Percentiles rank a stretch among this genome's conserved stretches.
These are phyloP conservation scores for Cutaneotrichosporon sp. DNA, from an alignment of 1,284 basidiomycete genomes.

Conservation along the genomic window DNA sequence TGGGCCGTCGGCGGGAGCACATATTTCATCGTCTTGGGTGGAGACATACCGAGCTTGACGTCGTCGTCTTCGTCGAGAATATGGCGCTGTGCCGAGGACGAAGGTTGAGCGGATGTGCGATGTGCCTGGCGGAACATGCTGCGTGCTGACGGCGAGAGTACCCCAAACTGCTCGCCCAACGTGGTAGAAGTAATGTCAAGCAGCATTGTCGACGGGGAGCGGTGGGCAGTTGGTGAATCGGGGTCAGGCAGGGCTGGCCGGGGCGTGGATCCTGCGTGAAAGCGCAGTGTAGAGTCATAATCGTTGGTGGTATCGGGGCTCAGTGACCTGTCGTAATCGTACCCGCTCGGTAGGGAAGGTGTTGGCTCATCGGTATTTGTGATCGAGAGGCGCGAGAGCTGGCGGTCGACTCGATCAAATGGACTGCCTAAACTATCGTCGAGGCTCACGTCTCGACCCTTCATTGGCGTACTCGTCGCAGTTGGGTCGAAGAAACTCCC, in stretches of 20 bases:
- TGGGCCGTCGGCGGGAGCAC: slow-evolving; percentile 64
- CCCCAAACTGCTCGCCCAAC: slow-evolving; percentile 53
- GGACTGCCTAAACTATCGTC: slow-evolving; percentile 70
- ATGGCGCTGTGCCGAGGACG: background rate
- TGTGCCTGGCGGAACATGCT: background rate
- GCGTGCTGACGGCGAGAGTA: slow-evolving; percentile 1
- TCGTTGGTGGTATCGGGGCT: background rate
- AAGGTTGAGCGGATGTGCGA: background rate
- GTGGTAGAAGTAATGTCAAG: slow-evolving; percentile 65
- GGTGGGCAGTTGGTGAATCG: background rate
- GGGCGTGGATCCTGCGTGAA: background rate
- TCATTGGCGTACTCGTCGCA: slow-evolving; percentile 42
- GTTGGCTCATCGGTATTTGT: slow-evolving; percentile 49
- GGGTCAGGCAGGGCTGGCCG: background rate
- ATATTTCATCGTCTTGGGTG: slow-evolving; percentile 79
- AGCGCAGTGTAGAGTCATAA: slow-evolving; percentile 3
- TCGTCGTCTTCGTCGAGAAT: slow-evolving; percentile 52
- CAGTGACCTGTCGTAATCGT: slow-evolving; percentile 13
- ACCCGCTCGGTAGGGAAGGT: slow-evolving; percentile 43
- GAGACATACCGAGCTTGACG: slow-evolving; percentile 70
- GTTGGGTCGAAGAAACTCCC: slow-evolving; percentile 40
- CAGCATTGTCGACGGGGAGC: slow-evolving; percentile 4
- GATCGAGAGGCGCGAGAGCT: slow-evolving; percentile 56
- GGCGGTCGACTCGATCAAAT: slow-evolving; percentile 67
- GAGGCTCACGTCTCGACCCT: slow-evolving; percentile 57